A percentile compares a stretch with the other conserved stretches of the same genome.
Evolutionary conservation across 441 rosid species (phyloP).

Genomic region (Populus hybrid): DNA sequence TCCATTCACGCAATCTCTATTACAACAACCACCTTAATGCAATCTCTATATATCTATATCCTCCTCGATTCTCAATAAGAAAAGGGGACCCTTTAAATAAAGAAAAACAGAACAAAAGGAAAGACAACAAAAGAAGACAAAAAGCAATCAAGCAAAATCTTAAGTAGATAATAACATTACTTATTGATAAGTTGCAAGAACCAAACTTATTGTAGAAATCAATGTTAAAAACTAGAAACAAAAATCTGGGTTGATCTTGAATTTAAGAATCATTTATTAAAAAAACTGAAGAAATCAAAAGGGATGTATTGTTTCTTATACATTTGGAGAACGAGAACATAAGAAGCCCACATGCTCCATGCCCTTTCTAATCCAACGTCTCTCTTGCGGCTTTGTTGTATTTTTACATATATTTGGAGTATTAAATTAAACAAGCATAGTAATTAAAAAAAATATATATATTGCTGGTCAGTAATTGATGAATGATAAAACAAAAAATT

Average conservation of each 20-base stretch:
- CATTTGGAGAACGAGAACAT: constrained; percentile 23
- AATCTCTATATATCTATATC: constrained; percentile 7
- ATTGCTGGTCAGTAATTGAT: neutral
- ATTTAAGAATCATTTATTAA: constrained; percentile 9
- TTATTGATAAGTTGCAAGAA: constrained; percentile 9
- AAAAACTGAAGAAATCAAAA: constrained; percentile 15
- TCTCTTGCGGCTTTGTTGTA: constrained; percentile 30
- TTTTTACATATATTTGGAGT: neutral
- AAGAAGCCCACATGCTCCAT: constrained; percentile 46
- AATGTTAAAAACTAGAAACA: constrained; percentile 13
- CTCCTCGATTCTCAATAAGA: neutral
- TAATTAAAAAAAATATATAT: neutral
- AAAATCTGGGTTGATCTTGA: constrained; percentile 25
- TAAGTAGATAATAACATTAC: constrained; percentile 15
- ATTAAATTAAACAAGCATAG: neutral
- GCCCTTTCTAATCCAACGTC: constrained; percentile 45
- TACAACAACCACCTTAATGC: constrained; percentile 14
- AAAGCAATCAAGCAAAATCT: constrained; percentile 1
- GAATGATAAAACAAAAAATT: neutral
- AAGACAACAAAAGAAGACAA: constrained; percentile 16
- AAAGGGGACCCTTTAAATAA: constrained; percentile 21
- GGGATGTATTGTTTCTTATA: neutral
- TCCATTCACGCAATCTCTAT: constrained; percentile 37
- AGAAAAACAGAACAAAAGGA: neutral
- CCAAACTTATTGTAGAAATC: constrained; percentile 14